Percentiles rank a stretch among this genome's conserved stretches.
Evolutionary conservation across 2,329 filamentous ascomycete species (phyloP).

Genomic region (Penicillium brasilianum): DNA sequence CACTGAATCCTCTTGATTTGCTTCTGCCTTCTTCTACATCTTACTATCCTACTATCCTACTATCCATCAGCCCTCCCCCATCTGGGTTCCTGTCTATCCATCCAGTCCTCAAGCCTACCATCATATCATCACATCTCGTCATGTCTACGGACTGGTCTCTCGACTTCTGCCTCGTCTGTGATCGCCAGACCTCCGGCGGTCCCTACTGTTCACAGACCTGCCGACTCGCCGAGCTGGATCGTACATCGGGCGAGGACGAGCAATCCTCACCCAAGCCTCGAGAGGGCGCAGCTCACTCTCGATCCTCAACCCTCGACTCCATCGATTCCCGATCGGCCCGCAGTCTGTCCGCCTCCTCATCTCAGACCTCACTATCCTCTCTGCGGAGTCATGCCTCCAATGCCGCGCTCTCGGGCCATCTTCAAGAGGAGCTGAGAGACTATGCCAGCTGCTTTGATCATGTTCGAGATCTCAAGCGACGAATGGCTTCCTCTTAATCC

Average conservation of each 20-base stretch:
- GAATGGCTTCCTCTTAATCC: constrained; percentile 40
- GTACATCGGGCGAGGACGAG: constrained; percentile 59
- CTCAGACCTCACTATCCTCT: constrained; percentile 82
- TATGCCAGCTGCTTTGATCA: constrained; percentile 92
- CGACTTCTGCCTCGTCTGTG: constrained; percentile 92
- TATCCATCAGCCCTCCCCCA: no score
- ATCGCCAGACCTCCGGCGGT: constrained; percentile 80
- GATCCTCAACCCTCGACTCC: constrained; percentile 22
- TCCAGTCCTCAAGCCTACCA: neutral
- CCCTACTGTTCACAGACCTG: constrained; percentile 94
- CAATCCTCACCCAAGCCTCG: constrained; percentile 25
- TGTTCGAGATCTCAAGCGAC: constrained; percentile 60
- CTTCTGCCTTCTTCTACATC: neutral
- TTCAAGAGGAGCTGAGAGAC: constrained; percentile 77
- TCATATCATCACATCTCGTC: constrained; percentile 8
- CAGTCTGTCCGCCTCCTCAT: constrained; percentile 66
- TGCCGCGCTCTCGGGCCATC: constrained; percentile 70
- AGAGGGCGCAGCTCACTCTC: constrained; percentile 19
- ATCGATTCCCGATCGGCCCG: constrained; percentile 29
- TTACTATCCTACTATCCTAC: neutral
- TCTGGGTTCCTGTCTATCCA: neutral
- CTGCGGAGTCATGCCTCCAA: constrained; percentile 67
- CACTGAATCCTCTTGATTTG: neutral
- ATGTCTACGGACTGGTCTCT: constrained; percentile 70
- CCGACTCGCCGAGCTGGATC: constrained; percentile 84